Conservation (phyloP, 2,329 filamentous ascomycete species). For the Helminthosporium solani region DNA sequence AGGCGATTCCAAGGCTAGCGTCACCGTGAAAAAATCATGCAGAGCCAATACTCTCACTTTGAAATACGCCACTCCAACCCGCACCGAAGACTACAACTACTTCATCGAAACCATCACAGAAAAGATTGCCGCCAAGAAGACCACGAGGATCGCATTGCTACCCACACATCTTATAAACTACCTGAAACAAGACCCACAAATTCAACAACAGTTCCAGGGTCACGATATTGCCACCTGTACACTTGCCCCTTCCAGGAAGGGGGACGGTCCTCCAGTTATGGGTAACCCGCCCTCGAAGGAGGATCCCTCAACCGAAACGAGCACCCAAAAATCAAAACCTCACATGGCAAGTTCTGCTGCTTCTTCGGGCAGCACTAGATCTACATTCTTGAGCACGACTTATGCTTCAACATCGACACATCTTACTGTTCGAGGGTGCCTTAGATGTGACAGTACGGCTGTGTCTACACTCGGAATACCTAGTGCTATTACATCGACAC, state of each 20-base stretch:
- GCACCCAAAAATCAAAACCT: too few species aligned
- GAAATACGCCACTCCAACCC: neutral
- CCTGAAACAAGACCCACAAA: constrained; percentile 21
- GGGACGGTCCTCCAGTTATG: too few species aligned
- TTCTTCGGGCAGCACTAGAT: neutral
- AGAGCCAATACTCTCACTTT: neutral
- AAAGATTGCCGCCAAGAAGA: neutral
- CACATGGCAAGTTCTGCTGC: neutral
- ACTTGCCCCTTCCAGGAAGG: neutral
- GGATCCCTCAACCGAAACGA: too few species aligned
- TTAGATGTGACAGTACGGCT: constrained; percentile 19
- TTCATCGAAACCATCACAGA: constrained; percentile 26
- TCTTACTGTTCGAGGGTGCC: constrained; percentile 27
- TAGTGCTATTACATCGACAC: too few species aligned
- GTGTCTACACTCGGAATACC: neutral
- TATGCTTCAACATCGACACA: constrained; percentile 28
- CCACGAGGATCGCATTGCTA: constrained; percentile 12
- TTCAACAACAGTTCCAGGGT: constrained; percentile 23
- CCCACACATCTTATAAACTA: constrained; percentile 25
- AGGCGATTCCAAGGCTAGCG: constrained; percentile 8
- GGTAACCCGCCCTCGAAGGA: too few species aligned
- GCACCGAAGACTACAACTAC: constrained; percentile 24
- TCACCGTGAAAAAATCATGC: neutral
- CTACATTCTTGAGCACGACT: constrained; percentile 28
- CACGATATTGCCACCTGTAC: constrained; percentile 35